Evolutionary conservation across 805 yeast genomes (phyloP).

Genomic region (Saccharomycopsis babjevae): DNA sequence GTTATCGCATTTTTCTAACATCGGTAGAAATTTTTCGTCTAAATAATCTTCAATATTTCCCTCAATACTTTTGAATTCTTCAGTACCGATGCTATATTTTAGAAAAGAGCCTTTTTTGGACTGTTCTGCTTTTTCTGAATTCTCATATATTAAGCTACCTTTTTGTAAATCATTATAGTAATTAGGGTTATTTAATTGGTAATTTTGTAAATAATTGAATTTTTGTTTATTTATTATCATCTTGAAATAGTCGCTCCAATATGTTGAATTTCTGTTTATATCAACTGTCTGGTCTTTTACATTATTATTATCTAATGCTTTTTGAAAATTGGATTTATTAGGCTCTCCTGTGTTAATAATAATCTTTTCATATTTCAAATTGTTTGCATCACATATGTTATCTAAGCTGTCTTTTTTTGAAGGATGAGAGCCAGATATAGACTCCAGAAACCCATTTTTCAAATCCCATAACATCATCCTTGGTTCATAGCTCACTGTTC

Average conservation of each 20-base stretch:
- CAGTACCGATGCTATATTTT: conserved; percentile 44
- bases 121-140: conserved; percentile 4
- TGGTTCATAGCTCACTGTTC: conserved; percentile 62
- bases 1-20: conserved; percentile 67
- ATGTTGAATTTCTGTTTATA: conserved; percentile 33
- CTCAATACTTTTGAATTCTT: conserved; percentile 40
- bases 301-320: conserved; percentile 39
- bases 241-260: conserved; percentile 76
- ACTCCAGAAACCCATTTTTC: conserved; percentile 68
- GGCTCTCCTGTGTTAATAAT: conserved; percentile 27
- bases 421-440: conserved; percentile 26
- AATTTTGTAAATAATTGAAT: conserved; percentile 43
- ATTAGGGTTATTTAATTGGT: conserved; percentile 40
- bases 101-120: conserved; percentile 31
- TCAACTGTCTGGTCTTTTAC: conserved; percentile 20
- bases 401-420: conserved; percentile 31
- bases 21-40: conserved; percentile 48
- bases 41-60: conserved; percentile 35
- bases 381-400: conserved; percentile 20
- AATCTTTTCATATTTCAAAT: conserved; percentile 17
- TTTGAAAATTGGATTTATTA: conserved; percentile 51
- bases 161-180: conserved; percentile 19
- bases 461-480: conserved; percentile 76
- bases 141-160: conserved; percentile 22
- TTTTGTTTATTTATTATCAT: conserved; percentile 56